Conservation (phyloP, 1,284 basidiomycete species). For the Mycena citricolor region DNA sequence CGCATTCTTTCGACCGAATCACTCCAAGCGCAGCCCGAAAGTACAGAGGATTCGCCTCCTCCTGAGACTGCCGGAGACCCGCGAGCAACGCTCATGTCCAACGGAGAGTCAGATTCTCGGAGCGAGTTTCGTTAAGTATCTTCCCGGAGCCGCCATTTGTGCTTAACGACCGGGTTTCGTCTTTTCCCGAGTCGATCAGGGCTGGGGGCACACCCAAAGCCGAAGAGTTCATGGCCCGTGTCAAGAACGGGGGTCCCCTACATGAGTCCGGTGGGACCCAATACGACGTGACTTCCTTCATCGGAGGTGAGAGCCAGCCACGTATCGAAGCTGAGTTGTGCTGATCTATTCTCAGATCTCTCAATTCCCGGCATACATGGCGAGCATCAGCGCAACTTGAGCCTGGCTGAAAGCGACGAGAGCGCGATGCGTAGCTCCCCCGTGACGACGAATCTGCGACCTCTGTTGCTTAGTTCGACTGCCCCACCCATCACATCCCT, state of each 20-base stretch:
- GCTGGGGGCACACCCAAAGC: conserved; percentile 1
- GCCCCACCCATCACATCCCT: conserved; percentile 17
- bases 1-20: conserved; percentile 41
- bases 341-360: conserved; percentile 29
- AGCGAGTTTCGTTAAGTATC: conserved; percentile 70
- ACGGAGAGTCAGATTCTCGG: conserved; percentile 39
- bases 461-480: conserved; percentile 12
- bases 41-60: conserved; percentile 3
- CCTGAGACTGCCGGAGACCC: conserved; percentile 6
- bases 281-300: conserved; percentile 76
- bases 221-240: too few relatives aligned
- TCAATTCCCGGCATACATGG: conserved; percentile 25
- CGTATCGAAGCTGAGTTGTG: conserved; percentile 5
- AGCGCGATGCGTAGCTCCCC: conserved; percentile 10
- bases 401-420: conserved; percentile 13
- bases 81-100: conserved; percentile 26
- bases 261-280: conserved; percentile 52
- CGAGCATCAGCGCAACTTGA: conserved; percentile 12
- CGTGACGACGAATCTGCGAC: conserved; percentile 9
- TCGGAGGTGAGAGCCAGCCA: conserved; percentile 50
- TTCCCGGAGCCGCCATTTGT: conserved; percentile 63
- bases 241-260: conserved; percentile 26
- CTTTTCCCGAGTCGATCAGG: conserved; percentile 1
- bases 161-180: neutral
- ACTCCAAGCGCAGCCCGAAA: conserved; percentile 4